Base-by-base conservation (phyloP, 2,329 filamentous ascomycete genomes). In the Stagonosporopsis chrysanthemi region DNA sequence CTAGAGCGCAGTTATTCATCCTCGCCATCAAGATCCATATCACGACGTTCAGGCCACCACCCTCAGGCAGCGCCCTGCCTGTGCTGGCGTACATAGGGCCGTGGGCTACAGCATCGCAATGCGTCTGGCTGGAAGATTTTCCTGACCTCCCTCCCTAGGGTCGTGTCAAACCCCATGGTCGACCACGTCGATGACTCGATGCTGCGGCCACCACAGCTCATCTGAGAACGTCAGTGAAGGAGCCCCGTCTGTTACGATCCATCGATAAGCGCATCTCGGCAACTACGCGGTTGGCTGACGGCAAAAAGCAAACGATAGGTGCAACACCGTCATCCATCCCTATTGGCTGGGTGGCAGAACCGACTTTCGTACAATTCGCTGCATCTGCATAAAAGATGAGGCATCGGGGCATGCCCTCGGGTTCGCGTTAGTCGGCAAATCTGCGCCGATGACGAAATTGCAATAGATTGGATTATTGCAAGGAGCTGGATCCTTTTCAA, bases 221-320 rank as follows among this genome's bases (percentile, higher is more conserved):
- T 19, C n/a, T n/a, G 35, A n/a, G 7, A 38, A 39, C 11, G 36
- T 29, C 36, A 38, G 38, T 24, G 41, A n/a, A 17, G 26, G 23
- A 45, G 19, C 33, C 40, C 33, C 35, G 28, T 29, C 17, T 26
- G 11, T 50, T 36, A 6, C 14, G 33, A 36, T 29, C 26, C 40
- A 12, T 22, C 35, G 46, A 40, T 50, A 41, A 46, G 40, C 52
- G 40, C 39, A 42, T 22, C 24, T 40, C 45, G 45, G 52, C 43
- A 55, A 11, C 26, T 29, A 39, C n/a, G 33, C 52, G 52, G 46
- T 56, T 46, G 53, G 46, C 47, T 52, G 44, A 33, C 36, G 42
- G 54, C 38, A 48, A 57, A 52, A 52, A 56, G 36, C 36, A 56
- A 51, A 29, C 8, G 14, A 33, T 6, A 41, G 15, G 17, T 33